Conservation (phyloP, 2,329 filamentous ascomycete species). For the Aspergillus felis region DNA sequence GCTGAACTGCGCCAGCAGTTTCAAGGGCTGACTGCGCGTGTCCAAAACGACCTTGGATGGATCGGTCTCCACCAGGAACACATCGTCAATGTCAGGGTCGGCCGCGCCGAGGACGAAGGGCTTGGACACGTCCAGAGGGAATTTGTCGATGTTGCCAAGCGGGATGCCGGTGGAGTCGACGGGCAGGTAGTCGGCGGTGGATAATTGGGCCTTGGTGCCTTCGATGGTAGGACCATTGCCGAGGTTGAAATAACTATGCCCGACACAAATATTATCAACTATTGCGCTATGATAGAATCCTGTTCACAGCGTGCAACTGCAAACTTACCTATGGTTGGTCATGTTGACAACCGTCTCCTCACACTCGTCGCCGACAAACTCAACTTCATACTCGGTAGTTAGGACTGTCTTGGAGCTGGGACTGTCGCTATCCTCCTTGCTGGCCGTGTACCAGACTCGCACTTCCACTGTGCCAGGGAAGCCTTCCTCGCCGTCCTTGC, state of each 20-base stretch:
- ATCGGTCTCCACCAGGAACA: slow-evolving; percentile 72
- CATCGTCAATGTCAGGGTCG: slow-evolving; percentile 80
- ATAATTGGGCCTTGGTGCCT: slow-evolving; percentile 58
- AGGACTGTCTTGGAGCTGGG: slow-evolving; percentile 67
- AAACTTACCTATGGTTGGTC: slow-evolving; percentile 80
- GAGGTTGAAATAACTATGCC: slow-evolving; percentile 64
- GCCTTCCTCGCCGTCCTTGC: slow-evolving; percentile 79
- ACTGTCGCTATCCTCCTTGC: slow-evolving; percentile 57
- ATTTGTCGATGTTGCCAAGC: slow-evolving; percentile 61
- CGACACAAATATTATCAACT: background rate
- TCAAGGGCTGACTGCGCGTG: slow-evolving; percentile 61
- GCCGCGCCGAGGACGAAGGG: slow-evolving; percentile 68
- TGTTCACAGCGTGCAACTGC: background rate
- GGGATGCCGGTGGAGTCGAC: slow-evolving; percentile 73
- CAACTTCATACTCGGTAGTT: slow-evolving; percentile 84
- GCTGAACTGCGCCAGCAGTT: slow-evolving; percentile 65
- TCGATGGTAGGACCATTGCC: slow-evolving; percentile 54
- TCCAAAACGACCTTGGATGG: slow-evolving; percentile 60
- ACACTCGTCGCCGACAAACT: slow-evolving; percentile 68
- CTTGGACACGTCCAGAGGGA: slow-evolving; percentile 58
- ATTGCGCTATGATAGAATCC: background rate
- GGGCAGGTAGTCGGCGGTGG: slow-evolving; percentile 65
- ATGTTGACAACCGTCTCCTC: slow-evolving; percentile 91
- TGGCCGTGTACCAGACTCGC: slow-evolving; percentile 72
- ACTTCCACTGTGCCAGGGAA: slow-evolving; percentile 82